Percentiles rank a stretch among this genome's conserved stretches.
These are phyloP conservation scores for Delphinella strobiligena DNA, from an alignment of 2,329 filamentous ascomycete genomes.

Conservation along the genomic window DNA sequence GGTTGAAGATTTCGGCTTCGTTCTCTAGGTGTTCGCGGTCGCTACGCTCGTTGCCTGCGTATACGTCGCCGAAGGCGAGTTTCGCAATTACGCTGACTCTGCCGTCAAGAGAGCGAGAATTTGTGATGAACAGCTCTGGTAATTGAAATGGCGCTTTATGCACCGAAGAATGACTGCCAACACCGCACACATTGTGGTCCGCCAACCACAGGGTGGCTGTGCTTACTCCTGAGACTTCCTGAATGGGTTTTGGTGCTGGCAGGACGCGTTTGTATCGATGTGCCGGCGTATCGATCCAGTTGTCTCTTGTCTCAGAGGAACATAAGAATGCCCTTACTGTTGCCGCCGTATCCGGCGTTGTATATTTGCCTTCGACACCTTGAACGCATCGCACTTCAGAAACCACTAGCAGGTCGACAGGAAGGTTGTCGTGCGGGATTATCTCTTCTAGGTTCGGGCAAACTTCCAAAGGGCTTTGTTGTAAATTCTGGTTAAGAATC, in stretches of 20 bases:
- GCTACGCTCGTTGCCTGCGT: neutral
- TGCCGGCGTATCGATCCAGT: too few relatives aligned
- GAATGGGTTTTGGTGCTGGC: neutral
- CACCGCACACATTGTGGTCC: neutral
- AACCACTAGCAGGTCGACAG: too few relatives aligned
- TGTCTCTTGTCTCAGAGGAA: too few relatives aligned
- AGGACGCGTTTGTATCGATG: neutral
- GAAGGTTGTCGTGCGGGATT: too few relatives aligned
- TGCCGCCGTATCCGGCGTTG: too few relatives aligned
- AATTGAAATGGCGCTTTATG: neutral
- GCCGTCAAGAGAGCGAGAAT: neutral
- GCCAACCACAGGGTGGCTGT: neutral
- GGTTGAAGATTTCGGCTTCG: neutral
- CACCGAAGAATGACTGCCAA: neutral
- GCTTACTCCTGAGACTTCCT: neutral
- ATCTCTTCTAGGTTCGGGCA: too few relatives aligned
- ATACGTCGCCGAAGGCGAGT: neutral
- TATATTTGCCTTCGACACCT: too few relatives aligned
- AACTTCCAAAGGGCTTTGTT: too few relatives aligned
- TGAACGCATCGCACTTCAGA: too few relatives aligned
- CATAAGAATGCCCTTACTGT: too few relatives aligned
- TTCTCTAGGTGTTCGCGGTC: neutral
- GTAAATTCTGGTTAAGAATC: too few relatives aligned
- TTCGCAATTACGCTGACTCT: neutral
- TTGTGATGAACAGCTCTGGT: neutral